These are phyloP conservation scores for Entophlyctis luteolus DNA, from an alignment of 192 early-diverging fungal species.

Conservation along the genomic window DNA sequence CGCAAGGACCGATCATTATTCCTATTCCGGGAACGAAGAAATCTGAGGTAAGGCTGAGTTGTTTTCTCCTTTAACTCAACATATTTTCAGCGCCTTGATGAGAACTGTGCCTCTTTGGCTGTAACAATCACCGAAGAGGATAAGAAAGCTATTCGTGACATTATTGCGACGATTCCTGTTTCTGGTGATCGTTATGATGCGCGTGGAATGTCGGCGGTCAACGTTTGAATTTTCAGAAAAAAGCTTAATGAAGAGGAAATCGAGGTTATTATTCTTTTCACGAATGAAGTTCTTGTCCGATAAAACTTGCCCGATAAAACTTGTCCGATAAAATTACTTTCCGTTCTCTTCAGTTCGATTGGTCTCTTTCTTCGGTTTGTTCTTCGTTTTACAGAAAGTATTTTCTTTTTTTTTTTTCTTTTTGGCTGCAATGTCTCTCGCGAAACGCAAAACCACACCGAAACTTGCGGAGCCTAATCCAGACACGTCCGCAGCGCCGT, in stretches of 20 bases:
- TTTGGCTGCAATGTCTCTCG: background rate
- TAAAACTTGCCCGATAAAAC: too few relatives aligned
- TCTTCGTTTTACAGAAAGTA: too few relatives aligned
- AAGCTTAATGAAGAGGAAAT: too few relatives aligned
- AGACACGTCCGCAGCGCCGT: too few relatives aligned
- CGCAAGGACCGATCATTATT: slow-evolving; percentile 43
- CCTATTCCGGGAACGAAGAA: slow-evolving; percentile 48
- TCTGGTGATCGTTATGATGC: slow-evolving; percentile 35
- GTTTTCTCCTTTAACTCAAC: background rate
- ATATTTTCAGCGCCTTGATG: slow-evolving; percentile 29
- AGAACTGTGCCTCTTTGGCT: slow-evolving; percentile 32
- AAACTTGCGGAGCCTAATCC: too few relatives aligned
- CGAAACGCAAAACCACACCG: too few relatives aligned
- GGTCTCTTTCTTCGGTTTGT: too few relatives aligned
- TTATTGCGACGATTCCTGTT: slow-evolving; percentile 29
- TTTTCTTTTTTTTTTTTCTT: too few relatives aligned
- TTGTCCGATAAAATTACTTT: too few relatives aligned
- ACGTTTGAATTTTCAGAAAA: background rate
- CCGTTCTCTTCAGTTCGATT: too few relatives aligned
- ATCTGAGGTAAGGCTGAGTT: slow-evolving; percentile 3
- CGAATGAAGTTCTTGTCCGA: too few relatives aligned
- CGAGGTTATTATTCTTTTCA: too few relatives aligned
- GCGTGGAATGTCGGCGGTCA: slow-evolving; percentile 14
- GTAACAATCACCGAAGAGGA: slow-evolving; percentile 43
- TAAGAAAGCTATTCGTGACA: slow-evolving; percentile 27